Conservation (phyloP, 2,329 filamentous ascomycete genomes). For the Aspergillus neotritici region DNA sequence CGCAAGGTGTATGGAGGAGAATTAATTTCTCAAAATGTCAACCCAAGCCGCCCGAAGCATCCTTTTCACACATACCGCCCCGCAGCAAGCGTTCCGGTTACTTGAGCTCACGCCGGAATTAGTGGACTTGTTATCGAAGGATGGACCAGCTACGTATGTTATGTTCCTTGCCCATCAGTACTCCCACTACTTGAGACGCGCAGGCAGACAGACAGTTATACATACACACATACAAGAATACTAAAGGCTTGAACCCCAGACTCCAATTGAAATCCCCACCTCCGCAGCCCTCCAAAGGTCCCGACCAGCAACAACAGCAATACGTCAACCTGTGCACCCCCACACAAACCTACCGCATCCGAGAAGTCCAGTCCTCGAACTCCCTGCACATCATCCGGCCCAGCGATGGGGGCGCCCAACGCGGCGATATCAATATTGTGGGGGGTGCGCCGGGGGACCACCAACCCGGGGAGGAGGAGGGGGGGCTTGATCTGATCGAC, state of each 20-base stretch:
- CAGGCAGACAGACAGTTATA: too few species aligned
- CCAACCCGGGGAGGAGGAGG: constrained; percentile 7
- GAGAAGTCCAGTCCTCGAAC: constrained; percentile 62
- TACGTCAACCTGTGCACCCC: constrained; percentile 56
- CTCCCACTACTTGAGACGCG: too few species aligned
- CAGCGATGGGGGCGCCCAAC: constrained; percentile 28
- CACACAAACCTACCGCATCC: constrained; percentile 53
- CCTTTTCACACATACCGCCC: constrained; percentile 37
- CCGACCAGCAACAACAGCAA: constrained; percentile 21
- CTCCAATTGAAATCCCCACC: constrained; percentile 41
- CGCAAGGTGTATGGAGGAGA: too few species aligned
- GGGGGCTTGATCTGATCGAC: constrained; percentile 22
- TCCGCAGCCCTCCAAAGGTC: constrained; percentile 18
- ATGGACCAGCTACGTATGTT: constrained; percentile 37
- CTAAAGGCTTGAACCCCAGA: constrained; percentile 19
- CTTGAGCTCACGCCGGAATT: constrained; percentile 57
- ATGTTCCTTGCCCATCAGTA: too few species aligned
- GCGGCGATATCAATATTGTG: constrained; percentile 26
- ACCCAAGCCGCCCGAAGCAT: constrained; percentile 34
- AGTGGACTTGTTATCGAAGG: constrained; percentile 48
- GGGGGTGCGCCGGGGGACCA: not conserved
- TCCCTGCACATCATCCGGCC: constrained; percentile 52
- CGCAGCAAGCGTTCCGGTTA: constrained; percentile 52
- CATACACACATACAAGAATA: not conserved
- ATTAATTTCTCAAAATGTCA: constrained; percentile 25